Base-by-base conservation (phyloP, 371 early-diverging fungal species). In the Actinomortierella wolfii region DNA sequence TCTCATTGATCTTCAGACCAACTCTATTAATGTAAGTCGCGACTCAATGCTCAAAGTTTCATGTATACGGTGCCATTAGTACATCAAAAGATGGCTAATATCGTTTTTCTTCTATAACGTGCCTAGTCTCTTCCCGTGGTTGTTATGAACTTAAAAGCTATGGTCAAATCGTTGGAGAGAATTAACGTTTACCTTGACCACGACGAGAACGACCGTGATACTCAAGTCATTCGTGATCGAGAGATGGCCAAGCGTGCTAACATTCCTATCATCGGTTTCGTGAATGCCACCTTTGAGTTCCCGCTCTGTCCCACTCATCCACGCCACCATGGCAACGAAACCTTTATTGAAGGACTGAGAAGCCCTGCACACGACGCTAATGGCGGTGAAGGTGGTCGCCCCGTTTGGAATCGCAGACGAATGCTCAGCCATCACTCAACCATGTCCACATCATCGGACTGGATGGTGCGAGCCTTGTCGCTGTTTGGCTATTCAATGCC, bases 171-270 rank as follows among this genome's bases (percentile, higher is more conserved):
- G 1, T 51, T 73, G 34, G 74, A 67, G 21, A 44, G 74, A 18
- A 56, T 73, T 8, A 73, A 73, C 39, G 60, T 63, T 11, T 73
- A 67, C 29, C 51, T 73, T 56, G 43, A 42, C 21, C 67, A 73
- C 9, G 74, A 73, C 2, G 74, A 73, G 39, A 73, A 73, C 21
- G 74, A 73, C 3, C 74, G 67, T 53, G 67, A 73, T 26, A 73
- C 74, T 2, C 63, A 62, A 9, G 49, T 73, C 5, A 67, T 73
- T 44, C 63, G 64, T 6, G 74, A 73, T 48, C 46, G 67, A 17
- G 67, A 62, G 44, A 66, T 73, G 64, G 74, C 74, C 17, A 43
- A 57, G 25, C 57, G 74, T 29, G 74, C 74, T 26, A 73, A 73
- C 52, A 67, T 73, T 8, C 74, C 74, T 9, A 52, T 73, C 17